Base-by-base conservation (phyloP, 306 rosid genomes). In the Fragaria ananassa region DNA sequence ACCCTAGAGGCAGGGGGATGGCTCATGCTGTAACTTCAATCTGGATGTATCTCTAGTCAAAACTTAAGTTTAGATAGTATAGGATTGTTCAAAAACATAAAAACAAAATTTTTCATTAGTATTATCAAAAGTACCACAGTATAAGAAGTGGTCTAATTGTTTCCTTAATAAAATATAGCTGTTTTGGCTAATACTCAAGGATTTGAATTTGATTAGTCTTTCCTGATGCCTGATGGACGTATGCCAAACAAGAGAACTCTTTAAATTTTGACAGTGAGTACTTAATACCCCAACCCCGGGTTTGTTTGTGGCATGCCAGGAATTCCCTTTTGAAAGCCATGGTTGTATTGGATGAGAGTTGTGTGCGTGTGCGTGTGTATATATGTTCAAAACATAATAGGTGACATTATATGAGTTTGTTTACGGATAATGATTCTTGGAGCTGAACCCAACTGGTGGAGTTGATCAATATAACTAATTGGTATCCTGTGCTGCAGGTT, bases 401-500 rank as follows among this genome's bases (percentile, higher is more conserved):
- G 61, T 70, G 17, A 70, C 14, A 44, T 49, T 49, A 49, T 23
- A 70, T 49, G 29, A 27, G 27, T 18, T 49, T 49, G 29, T 5
- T 17, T 8, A 15, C 25, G 4, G 53, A 72, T 21, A 18, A 37
- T 8, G 7, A 53, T 53, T n/a, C 76, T 71, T 58, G 29, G 29
- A 57, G 54, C 68, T 25, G 56, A 25, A 25, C 44, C 68, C 53
- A 42, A 27, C 72, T 64, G 70, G 56, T 56, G 58, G 72, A 47
- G 50, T 37, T 77, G 50, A 67, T 44, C 65, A 46, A 45, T 76
- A 51, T 78, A 44, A 63, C 78, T 84, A 67, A 83, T 78, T 65
- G 44, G 23, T 78, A 70, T 84, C 74, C 76, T 41, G 21, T 83
- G 73, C 80, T 71, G 60, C 98, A 96, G 98, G 88, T 87, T 86